Evolutionary conservation across 2,329 filamentous ascomycete species (phyloP).

Genomic region (Colletotrichum melonis): DNA sequence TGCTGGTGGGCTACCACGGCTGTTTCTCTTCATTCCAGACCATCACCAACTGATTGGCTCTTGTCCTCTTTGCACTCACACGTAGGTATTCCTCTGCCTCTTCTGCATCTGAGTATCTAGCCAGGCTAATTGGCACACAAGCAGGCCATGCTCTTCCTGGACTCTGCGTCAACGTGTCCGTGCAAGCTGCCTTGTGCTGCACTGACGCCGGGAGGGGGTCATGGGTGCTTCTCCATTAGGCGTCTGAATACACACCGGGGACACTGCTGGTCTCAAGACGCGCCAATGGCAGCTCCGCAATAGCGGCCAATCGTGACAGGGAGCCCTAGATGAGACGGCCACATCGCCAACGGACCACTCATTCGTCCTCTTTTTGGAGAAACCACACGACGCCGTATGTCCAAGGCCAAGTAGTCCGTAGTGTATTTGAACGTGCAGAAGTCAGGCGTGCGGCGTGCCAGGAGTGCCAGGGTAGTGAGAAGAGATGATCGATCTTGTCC

Average conservation of each 20-base stretch:
- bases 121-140: background rate
- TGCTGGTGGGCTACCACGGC: background rate
- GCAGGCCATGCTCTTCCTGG: background rate
- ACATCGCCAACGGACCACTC: constrained; percentile 18
- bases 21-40: background rate
- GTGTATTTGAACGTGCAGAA: no score
- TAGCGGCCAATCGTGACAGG: constrained; percentile 20
- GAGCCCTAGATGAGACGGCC: constrained; percentile 18
- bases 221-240: constrained; percentile 25
- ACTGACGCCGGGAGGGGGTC: constrained; percentile 14
- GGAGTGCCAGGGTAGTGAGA: no score
- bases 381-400: constrained; percentile 10
- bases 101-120: background rate
- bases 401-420: background rate
- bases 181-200: constrained; percentile 16
- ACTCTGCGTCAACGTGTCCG: background rate
- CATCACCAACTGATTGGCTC: background rate
- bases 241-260: constrained; percentile 10
- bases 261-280: constrained; percentile 13
- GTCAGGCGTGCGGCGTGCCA: no score
- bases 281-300: constrained; percentile 27
- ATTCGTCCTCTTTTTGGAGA: constrained; percentile 29
- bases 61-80: background rate
- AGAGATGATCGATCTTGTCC: background rate
- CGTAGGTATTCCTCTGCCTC: background rate